Evolutionary conservation across 73 alveolate species (phyloP).

Genomic region (Uronychia binucleata): DNA sequence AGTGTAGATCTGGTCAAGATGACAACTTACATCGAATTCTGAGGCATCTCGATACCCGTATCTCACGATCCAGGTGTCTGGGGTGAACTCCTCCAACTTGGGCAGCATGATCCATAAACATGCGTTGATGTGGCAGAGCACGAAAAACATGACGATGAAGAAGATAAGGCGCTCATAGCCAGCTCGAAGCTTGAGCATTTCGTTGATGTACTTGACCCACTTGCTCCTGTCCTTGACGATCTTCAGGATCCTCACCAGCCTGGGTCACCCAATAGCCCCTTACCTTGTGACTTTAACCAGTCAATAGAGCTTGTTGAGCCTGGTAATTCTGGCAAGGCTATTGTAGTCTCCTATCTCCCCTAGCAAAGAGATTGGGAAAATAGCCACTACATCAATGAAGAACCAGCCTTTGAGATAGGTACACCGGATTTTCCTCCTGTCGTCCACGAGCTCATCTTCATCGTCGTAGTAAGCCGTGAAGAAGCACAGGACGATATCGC

Average conservation of each 20-base stretch:
- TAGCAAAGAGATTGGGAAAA: slow-evolving; percentile 74
- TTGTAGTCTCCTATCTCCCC: slow-evolving; percentile 8
- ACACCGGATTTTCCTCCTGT: slow-evolving; percentile 34
- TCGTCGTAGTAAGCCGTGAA: slow-evolving; percentile 78
- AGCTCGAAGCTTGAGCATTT: not conserved
- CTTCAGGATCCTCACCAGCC: slow-evolving; percentile 5
- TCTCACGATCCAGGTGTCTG: slow-evolving; percentile 86
- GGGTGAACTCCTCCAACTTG: slow-evolving; percentile 68
- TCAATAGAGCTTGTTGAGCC: not conserved
- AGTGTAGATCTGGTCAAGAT: slow-evolving; percentile 44
- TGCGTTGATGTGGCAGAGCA: slow-evolving; percentile 84
- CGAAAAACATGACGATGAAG: slow-evolving; percentile 12
- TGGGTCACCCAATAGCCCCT: not conserved
- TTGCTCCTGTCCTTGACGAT: not conserved
- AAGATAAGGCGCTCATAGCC: not conserved
- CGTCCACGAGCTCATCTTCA: slow-evolving; percentile 68
- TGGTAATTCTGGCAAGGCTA: not conserved
- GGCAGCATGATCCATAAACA: slow-evolving; percentile 94
- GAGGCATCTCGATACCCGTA: slow-evolving; percentile 30
- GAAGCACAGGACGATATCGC: slow-evolving; percentile 73
- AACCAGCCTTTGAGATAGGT: slow-evolving; percentile 79
- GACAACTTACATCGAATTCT: slow-evolving; percentile 25
- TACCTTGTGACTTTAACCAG: slow-evolving; percentile 37
- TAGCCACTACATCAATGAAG: slow-evolving; percentile 73
- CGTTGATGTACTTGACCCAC: not conserved